Base-by-base conservation (phyloP, 169 alveolate species). In the Plasmodium chabaudi region DNA sequence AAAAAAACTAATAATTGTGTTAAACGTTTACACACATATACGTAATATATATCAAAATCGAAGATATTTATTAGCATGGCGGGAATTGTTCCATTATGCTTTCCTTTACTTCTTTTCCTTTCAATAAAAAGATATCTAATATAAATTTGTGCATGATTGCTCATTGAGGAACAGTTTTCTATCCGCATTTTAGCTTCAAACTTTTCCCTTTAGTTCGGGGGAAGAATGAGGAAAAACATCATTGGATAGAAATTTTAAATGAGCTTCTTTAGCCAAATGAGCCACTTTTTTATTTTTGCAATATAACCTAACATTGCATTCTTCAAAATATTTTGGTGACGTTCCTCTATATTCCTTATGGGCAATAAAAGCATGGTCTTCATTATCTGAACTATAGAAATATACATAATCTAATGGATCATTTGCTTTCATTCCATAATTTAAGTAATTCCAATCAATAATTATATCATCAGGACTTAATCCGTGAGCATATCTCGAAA, bases 391-490 rank as follows among this genome's bases (percentile, higher is more conserved):
- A 49, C 65, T 82, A 71, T 67, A 82, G 46, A 82, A 82, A 67
- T 82, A 82, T 55, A 82, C 90, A 42, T 46, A 82, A 17, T 82
- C 90, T 0, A 82, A 46, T 13, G 90, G 90, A 6, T 82, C 90
- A 27, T 82, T 82, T 67, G 82, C 57, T 13, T 82, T 82, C 84
- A 82, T 67, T 82, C 90, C 90, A 70, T 82, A 82, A 70, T 82
- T 65, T 23, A 82, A 67, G 57, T 82, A 42, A 59, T 82, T 82
- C 90, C 90, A 82, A 63, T 82, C 90, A 21, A 82, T 82, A 21
- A 82, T 57, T 15, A 82, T 82, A 34, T 82, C 90, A 56, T 67
- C 90, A 4, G 90, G 90, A 53, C 72, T 82, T 55, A 82, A 71
- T 68, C 90, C 90, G 21, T 53, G 84, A 42, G 72, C 57, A 39